Evolutionary conservation across 1,139 yeast species (phyloP).

Genomic region (Debaryomycetaceae sp.): DNA sequence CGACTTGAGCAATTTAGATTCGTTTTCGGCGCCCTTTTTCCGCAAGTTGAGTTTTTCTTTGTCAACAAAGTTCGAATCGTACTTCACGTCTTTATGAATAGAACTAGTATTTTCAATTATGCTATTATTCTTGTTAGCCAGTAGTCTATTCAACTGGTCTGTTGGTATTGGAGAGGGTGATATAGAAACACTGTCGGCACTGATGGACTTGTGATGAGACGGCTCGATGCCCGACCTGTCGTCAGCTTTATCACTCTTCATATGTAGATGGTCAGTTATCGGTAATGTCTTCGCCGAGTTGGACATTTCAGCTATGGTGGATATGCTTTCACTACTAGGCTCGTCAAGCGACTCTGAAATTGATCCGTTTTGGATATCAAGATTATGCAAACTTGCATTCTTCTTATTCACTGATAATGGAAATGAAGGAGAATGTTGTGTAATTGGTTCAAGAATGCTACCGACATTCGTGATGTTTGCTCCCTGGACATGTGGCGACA

Average conservation of each 20-base stretch:
- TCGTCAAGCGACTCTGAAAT: conserved; percentile 1
- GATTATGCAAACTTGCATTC: not conserved
- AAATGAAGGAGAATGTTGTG: not conserved
- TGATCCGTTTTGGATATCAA: not conserved
- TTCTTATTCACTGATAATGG: not conserved
- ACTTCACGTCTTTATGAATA: not conserved
- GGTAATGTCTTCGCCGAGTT: not conserved
- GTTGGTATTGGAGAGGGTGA: not conserved
- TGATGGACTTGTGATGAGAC: not conserved
- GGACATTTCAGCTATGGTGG: conserved; percentile 2
- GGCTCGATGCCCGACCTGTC: not conserved
- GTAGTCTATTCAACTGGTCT: not conserved
- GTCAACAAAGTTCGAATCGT: not conserved
- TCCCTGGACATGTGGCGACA: conserved; percentile 15
- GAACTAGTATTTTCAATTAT: no score
- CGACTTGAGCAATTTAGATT: conserved; percentile 6
- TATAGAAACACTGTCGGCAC: not conserved
- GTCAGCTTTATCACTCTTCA: not conserved
- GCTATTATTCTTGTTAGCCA: not conserved
- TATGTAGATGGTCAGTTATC: not conserved
- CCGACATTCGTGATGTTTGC: conserved; percentile 20
- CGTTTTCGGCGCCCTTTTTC: not conserved
- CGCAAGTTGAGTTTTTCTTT: not conserved
- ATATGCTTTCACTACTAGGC: conserved; percentile 4
- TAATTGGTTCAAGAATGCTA: conserved; percentile 5